A percentile compares a stretch with the other conserved stretches of the same genome.
phyloP scores from a whole-genome alignment of 2,329 filamentous ascomycete species.

The Helminthosporium solani region DNA sequence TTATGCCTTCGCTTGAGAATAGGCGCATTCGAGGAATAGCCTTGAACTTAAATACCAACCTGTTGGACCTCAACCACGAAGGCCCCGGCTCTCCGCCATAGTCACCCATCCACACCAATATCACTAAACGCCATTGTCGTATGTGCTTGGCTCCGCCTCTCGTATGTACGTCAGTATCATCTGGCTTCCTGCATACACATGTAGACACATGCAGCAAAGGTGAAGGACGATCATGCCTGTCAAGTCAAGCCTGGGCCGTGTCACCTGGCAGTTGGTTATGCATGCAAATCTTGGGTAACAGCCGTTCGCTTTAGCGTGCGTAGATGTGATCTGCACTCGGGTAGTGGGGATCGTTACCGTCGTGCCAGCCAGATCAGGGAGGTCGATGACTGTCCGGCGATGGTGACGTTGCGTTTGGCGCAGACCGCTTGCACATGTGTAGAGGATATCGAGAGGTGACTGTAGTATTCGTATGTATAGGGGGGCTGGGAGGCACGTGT shows the following conservation, averaged over 20 bases:
- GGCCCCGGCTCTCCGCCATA: too few species aligned
- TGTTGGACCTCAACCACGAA: too few species aligned
- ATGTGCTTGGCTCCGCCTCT: too few species aligned
- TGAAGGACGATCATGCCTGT: not conserved
- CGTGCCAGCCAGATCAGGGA: conserved; percentile 12
- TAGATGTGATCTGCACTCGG: not conserved
- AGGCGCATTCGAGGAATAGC: too few species aligned
- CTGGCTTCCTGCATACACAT: conserved; percentile 1
- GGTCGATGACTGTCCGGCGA: conserved; percentile 8
- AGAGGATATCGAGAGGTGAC: not conserved
- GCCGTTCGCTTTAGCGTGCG: conserved; percentile 36
- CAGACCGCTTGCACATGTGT: not conserved
- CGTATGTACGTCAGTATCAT: not conserved
- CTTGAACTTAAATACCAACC: too few species aligned
- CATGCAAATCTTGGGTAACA: conserved; percentile 32
- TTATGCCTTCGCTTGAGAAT: too few species aligned
- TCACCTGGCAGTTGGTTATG: conserved; percentile 22
- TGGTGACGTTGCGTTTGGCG: conserved; percentile 10
- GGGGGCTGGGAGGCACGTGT: conserved; percentile 14
- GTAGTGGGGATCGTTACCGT: not conserved
- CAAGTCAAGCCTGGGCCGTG: conserved; percentile 1
- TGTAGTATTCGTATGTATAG: conserved; percentile 7
- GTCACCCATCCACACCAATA: too few species aligned
- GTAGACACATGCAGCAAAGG: not conserved
- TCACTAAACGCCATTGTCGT: too few species aligned